Base-by-base conservation (phyloP, 2,329 filamentous ascomycete species). In the Fusarium sp. region DNA sequence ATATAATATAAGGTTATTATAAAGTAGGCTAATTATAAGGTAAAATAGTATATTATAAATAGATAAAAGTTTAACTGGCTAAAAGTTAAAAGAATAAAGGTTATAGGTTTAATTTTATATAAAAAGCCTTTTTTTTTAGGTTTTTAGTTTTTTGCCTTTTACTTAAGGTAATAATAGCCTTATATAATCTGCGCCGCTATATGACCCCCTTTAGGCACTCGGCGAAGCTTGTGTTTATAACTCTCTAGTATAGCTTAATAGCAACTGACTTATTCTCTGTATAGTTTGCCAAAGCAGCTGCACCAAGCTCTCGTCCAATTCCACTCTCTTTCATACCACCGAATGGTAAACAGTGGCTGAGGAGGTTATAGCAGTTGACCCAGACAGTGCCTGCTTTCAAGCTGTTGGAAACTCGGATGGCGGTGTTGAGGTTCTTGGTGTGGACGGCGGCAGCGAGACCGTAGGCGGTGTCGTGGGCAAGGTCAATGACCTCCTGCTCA, bases 361-460 rank as follows among this genome's bases (percentile, higher is more conserved):
- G 79, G 61, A 88, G 80, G 78, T 95, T 96, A 80, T 94, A 82
- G 65, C 77, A 81, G 73, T 81, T 83, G 60, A 85, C 81, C 83
- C 84, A 86, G 61, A 85, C 81, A 35, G 83, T 86, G 63, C 90
- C 92, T 31, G 92, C 92, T 75, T 85, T 85, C 72, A 96, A 80
- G 11, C 80, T 81, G 76, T 93, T 93, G 76, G 88, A 88, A 53
- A 94, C 90, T 56, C 91, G 87, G 75, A 95, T 85, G 70, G 91
- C 91, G 1, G 90, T 93, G 84, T 91, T 92, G 75, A 96, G 82
- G 79, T 93, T 87, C 69, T 79, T 88, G 71, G 92, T 96, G 85
- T 95, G 91, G 41, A 96, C 84, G 65, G 91, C 92, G 51, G 92
- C 89, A 58, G 92, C 92, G 40, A 96, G 86, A 72, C 92, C 92